These are phyloP conservation scores for Fusarium sp. DNA, from an alignment of 2,329 filamentous ascomycete genomes.

Conservation along the genomic window DNA sequence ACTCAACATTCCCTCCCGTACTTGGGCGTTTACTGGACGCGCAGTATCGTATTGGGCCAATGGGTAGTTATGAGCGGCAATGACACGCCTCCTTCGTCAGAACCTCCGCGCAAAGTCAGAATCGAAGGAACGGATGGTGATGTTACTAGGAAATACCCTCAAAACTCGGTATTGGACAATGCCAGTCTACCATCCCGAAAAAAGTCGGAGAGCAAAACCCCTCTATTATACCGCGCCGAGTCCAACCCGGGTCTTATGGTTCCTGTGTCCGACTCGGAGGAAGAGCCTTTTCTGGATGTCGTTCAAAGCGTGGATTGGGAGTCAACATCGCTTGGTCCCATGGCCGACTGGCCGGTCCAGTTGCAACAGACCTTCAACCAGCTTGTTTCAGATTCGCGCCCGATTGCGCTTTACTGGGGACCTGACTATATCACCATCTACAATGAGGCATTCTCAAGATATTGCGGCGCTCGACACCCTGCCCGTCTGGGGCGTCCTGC, in stretches of 20 bases:
- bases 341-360: slow-evolving; percentile 59
- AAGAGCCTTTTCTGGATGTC: slow-evolving; percentile 54
- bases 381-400: slow-evolving; percentile 58
- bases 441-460: slow-evolving; percentile 73
- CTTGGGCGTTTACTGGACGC: slow-evolving; percentile 53
- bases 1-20: slow-evolving; percentile 47
- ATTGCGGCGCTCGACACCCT: slow-evolving; percentile 75
- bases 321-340: slow-evolving; percentile 59
- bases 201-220: slow-evolving; percentile 40
- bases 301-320: slow-evolving; percentile 61
- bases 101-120: slow-evolving; percentile 49
- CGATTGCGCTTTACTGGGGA: slow-evolving; percentile 74
- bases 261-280: slow-evolving; percentile 50
- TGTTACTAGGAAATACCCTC: slow-evolving; percentile 33
- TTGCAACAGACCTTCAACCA: slow-evolving; percentile 60
- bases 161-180: slow-evolving; percentile 38
- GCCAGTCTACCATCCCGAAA: slow-evolving; percentile 33
- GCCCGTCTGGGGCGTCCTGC: slow-evolving; percentile 70
- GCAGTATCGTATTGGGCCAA: slow-evolving; percentile 48
- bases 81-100: slow-evolving; percentile 47
- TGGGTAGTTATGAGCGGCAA: slow-evolving; percentile 57
- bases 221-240: slow-evolving; percentile 47
- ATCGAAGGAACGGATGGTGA: slow-evolving; percentile 42
- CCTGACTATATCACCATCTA: slow-evolving; percentile 72
- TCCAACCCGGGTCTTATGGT: slow-evolving; percentile 50